Evolutionary conservation across 176 grass and related monocot genomes (phyloP), one percentile per base, ranked within the genome.

Genomic region (Rhynchospora tenuis): DNA sequence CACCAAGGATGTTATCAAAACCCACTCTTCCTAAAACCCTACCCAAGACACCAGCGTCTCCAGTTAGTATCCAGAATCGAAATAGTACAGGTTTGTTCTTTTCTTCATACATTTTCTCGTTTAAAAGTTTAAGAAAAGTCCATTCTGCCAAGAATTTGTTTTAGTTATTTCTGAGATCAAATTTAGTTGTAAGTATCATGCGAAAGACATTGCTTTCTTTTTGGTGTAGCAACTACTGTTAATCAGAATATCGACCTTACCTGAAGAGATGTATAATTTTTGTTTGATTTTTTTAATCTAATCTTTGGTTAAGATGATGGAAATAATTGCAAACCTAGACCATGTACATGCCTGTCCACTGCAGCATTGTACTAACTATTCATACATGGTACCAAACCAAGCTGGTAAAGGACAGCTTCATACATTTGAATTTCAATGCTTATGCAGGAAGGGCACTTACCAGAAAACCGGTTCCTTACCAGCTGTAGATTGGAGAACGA

Each of bases 1-100:
- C 91, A 83, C 86, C 86, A 1, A 93, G 88, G 42, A 87, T 78
- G 85, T 79, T 95, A 64, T 87, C 92, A 74, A 93, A 86, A 89
- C 82, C 87, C 79, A 92, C 83, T 81, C 79, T 83, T 52, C 78
- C 84, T 66, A 83, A 46, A 85, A 83, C 84, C 50, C 81, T 90
- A 59, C 81, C 45, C 51, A 95, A 88, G 60, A 82, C 64, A 73
- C 0, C 74, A 27, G 42, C 24, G 5, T 68, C 51, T 62, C 78
- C 88, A 71, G 84, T 63, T 31, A 64, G 82, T 73, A 57, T 60
- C 42, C 83, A 86, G 12, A 95, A 84, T 91, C 87, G 86, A 89
- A 95, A 81, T 46, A 91, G 81, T 87, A 91, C 87, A 54, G 92
- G 92, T 94, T 47, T 0, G 81, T 73, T 46, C 81, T 84, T 83